phyloP scores from a whole-genome alignment of 169 alveolate species.

The Eimeria zaria region DNA sequence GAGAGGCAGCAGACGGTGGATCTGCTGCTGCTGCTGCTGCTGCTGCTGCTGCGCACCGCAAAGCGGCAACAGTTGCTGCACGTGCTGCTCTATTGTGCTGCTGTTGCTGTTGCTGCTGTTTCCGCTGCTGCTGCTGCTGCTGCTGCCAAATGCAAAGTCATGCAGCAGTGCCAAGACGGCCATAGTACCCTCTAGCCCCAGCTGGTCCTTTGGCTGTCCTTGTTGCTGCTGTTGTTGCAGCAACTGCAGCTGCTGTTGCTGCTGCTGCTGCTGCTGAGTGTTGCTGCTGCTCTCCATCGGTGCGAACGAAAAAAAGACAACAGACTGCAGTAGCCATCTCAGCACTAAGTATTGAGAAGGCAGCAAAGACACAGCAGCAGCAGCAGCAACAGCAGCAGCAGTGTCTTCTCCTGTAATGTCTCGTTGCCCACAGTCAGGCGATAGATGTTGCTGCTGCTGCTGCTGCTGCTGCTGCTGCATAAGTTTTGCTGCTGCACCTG shows the following conservation, averaged over 20 bases:
- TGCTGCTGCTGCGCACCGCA: background rate
- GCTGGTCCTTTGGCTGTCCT: slow-evolving; percentile 35
- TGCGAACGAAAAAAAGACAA: background rate
- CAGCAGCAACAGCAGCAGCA: slow-evolving; percentile 18
- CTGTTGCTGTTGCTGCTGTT: slow-evolving; percentile 15
- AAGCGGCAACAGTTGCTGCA: slow-evolving; percentile 40
- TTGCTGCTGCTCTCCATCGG: background rate
- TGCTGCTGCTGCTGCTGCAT: slow-evolving; percentile 49
- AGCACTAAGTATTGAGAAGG: slow-evolving; percentile 38
- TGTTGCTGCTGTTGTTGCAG: slow-evolving; percentile 55
- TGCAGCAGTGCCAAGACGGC: slow-evolving; percentile 46
- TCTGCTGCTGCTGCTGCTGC: background rate
- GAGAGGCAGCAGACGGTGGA: slow-evolving; percentile 9
- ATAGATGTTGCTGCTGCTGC: slow-evolving; percentile 35
- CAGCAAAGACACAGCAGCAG: slow-evolving; percentile 23
- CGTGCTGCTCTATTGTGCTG: slow-evolving; percentile 39
- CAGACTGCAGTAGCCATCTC: slow-evolving; percentile 59
- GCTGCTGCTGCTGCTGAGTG: slow-evolving; percentile 19
- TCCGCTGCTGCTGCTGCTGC: slow-evolving; percentile 61
- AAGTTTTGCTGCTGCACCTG: slow-evolving; percentile 33
- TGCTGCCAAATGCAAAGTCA: slow-evolving; percentile 25
- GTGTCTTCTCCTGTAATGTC: background rate
- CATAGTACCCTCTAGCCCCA: background rate
- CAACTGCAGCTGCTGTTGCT: slow-evolving; percentile 12
- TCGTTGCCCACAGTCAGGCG: background rate